Evolutionary conservation across 352 stramenopile genomes (phyloP).

Genomic region (Globisporangium acanthophoron): DNA sequence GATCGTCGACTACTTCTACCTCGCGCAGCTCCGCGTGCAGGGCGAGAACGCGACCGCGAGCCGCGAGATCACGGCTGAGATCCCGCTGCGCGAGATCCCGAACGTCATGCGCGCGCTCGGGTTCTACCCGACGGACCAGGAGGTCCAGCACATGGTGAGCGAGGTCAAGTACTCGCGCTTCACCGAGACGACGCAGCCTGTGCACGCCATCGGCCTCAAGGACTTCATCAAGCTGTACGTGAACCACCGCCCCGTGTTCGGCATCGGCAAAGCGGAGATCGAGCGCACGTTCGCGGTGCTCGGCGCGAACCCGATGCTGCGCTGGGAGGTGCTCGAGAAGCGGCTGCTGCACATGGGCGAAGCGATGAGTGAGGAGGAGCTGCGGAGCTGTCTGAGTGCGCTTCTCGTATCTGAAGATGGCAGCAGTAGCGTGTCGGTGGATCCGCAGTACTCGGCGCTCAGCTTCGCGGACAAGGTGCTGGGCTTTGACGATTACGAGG

Average conservation of each 20-base stretch:
- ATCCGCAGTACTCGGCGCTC: constrained; percentile 44
- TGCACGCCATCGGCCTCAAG: constrained; percentile 53
- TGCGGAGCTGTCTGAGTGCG: constrained; percentile 72
- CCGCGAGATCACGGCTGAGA: constrained; percentile 58
- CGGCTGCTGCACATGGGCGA: constrained; percentile 68
- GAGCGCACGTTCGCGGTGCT: constrained; percentile 66
- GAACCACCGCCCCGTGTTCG: constrained; percentile 90
- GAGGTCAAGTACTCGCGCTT: constrained; percentile 83
- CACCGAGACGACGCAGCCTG: constrained; percentile 60
- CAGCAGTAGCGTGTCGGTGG: constrained; percentile 22
- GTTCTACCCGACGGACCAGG: constrained; percentile 90
- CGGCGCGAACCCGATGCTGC: constrained; percentile 17
- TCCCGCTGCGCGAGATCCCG: constrained; percentile 87
- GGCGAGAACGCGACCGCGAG: constrained; percentile 82
- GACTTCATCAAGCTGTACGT: constrained; percentile 92
- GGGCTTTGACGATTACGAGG: constrained; percentile 85
- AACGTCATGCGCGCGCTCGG: constrained; percentile 91
- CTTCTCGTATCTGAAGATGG: constrained; percentile 42
- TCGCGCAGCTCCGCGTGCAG: constrained; percentile 88
- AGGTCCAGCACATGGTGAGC: constrained; percentile 88
- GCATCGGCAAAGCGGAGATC: constrained; percentile 78
- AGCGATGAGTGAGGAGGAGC: constrained; percentile 73
- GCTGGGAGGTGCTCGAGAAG: constrained; percentile 63
- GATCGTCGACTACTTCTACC: constrained; percentile 95
- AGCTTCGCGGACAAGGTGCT: constrained; percentile 83